Evolutionary conservation across 1,139 yeast genomes (phyloP).

Genomic region (Pneumocystis oryctolagi): DNA sequence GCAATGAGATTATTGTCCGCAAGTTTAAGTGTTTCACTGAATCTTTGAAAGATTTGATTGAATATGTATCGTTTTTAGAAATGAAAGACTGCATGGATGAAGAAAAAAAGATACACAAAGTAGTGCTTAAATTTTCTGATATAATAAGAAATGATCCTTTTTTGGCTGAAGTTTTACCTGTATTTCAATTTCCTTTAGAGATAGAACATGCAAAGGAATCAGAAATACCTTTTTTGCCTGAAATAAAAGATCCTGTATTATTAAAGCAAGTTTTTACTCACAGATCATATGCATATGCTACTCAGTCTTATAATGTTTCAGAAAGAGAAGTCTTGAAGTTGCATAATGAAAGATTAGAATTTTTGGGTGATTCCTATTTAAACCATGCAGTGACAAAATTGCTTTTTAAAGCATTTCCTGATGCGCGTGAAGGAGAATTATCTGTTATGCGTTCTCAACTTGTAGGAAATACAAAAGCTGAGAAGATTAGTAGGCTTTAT

Average conservation of each 20-base stretch:
- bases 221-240: constrained; percentile 54
- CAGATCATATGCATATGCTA: constrained; percentile 43
- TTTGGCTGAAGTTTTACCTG: constrained; percentile 19
- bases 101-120: not conserved
- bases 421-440: constrained; percentile 67
- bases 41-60: not conserved
- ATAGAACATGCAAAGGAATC: constrained; percentile 3
- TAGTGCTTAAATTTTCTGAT: not conserved
- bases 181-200: not conserved
- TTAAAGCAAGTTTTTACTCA: constrained; percentile 67
- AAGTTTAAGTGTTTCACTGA: not conserved
- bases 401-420: constrained; percentile 50
- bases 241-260: constrained; percentile 43
- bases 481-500: constrained; percentile 56
- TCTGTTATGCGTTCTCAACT: constrained; percentile 56
- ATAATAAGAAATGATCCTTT: not conserved
- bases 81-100: not conserved
- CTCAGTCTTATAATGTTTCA: constrained; percentile 2
- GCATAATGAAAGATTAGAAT: constrained; percentile 85
- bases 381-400: constrained; percentile 59
- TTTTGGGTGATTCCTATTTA: constrained; percentile 79
- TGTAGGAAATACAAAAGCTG: constrained; percentile 59
- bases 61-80: not conserved
- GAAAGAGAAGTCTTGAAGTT: constrained; percentile 1
- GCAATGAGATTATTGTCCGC: not conserved